These are phyloP conservation scores for Naematelia encephala DNA, from an alignment of 768 basidiomycete genomes.

Conservation along the genomic window DNA sequence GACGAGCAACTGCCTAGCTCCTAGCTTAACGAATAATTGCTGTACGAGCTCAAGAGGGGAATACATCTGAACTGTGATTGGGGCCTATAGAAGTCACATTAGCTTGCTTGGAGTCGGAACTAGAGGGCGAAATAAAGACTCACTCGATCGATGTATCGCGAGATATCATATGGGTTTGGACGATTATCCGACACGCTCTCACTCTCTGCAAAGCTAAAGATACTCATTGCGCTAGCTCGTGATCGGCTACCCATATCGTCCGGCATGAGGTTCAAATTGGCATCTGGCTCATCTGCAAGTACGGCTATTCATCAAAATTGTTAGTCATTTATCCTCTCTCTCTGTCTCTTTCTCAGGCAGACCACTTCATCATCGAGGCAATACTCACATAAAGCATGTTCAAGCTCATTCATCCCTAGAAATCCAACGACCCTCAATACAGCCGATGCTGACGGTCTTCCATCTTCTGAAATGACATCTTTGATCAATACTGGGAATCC, in stretches of 20 bases:
- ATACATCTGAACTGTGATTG: slow-evolving; percentile 75
- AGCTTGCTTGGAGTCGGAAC: neutral
- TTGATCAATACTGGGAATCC: slow-evolving; percentile 80
- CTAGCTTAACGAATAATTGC: slow-evolving; percentile 89
- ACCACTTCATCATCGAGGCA: neutral
- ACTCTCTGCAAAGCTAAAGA: slow-evolving; percentile 40
- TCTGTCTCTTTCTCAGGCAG: neutral
- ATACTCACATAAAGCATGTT: slow-evolving; percentile 80
- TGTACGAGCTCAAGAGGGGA: slow-evolving; percentile 89
- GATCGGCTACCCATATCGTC: slow-evolving; percentile 13
- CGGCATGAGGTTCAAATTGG: slow-evolving; percentile 61
- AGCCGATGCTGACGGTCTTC: neutral
- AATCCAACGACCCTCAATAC: slow-evolving; percentile 73
- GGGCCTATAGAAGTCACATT: no score
- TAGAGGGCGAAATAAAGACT: slow-evolving; percentile 24
- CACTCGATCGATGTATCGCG: slow-evolving; percentile 86
- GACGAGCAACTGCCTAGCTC: slow-evolving; percentile 83
- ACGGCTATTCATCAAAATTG: no score
- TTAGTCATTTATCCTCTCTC: slow-evolving; percentile 3
- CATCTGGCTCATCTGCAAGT: slow-evolving; percentile 68
- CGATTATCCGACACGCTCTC: slow-evolving; percentile 16
- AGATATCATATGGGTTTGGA: slow-evolving; percentile 61
- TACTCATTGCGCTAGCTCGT: slow-evolving; percentile 28
- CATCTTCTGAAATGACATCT: slow-evolving; percentile 42
- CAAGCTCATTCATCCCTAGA: slow-evolving; percentile 86